Evolutionary conservation across 2,329 filamentous ascomycete genomes (phyloP), one percentile per base, ranked within the genome.

Genomic region (Uncinocarpus reesii): DNA sequence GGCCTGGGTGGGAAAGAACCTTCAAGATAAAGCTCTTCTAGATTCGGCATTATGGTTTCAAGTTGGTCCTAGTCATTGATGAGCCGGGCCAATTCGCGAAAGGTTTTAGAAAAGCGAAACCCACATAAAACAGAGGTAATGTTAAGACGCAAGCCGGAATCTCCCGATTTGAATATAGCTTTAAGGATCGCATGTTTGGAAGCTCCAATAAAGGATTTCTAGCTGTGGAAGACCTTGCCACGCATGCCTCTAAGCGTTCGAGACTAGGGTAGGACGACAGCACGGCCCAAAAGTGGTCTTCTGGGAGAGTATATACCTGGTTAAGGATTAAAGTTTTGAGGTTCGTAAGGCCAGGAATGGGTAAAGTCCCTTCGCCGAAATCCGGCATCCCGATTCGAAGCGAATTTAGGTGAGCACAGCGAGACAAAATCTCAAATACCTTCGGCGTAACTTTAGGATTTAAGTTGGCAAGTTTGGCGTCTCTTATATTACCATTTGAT

Each of bases 401-500:
- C 46, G 62, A 53, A 41, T 60, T 58, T 1, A 69, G 34, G n/a
- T 58, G 56, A 2, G 59, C 60, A 40, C 65, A 68, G 41, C 29
- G 51, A 26, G 46, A 34, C 21, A 55, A 26, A 0, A 57, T 50
- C 0, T 55, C 55, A 13, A 60, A 60, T 1, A 59, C 45, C 1
- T 53, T 47, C 2, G 57, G 55, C 5, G 65, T n/a, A 21, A 64
- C 61, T 11, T 53, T 55, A n/a, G 65, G 31, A 3, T 28, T n/a
- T 32, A 52, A 8, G 29, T 29, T 34, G 15, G 15, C 24, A 40
- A 56, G 50, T 11, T 54, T 57, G 7, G 62, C 63, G 35, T 58
- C 55, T 18, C 60, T 62, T 23, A 69, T 55, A 52, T 59, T 57
- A 4, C 58, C 59, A 40, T 65, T 60, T 13, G 66, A 62, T 36